Evolutionary conservation across 2,329 filamentous ascomycete species (phyloP).

Genomic region (Lachnellula willkommii): DNA sequence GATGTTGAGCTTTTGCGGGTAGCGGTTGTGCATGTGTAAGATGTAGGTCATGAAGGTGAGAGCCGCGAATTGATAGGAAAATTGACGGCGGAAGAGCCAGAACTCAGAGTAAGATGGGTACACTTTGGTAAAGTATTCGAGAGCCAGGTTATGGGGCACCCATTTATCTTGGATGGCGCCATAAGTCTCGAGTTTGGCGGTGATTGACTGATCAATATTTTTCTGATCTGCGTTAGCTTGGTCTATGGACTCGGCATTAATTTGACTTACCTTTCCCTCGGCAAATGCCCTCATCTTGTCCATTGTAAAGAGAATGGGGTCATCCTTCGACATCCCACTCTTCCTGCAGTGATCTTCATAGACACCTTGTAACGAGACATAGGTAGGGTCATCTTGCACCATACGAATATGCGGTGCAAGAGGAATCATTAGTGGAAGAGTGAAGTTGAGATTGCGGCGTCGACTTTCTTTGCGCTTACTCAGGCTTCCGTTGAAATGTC

Average conservation of each 20-base stretch:
- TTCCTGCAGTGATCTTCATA: constrained; percentile 95
- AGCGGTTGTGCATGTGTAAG: constrained; percentile 93
- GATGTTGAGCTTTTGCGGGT: constrained; percentile 93
- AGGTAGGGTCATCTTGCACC: constrained; percentile 91
- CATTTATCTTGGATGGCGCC: constrained; percentile 90
- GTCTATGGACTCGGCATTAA: not conserved
- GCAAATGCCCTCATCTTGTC: constrained; percentile 79
- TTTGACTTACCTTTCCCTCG: constrained; percentile 44
- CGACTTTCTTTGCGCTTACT: constrained; percentile 91
- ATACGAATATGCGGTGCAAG: constrained; percentile 91
- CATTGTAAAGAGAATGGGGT: constrained; percentile 91
- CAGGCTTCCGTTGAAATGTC: constrained; percentile 91
- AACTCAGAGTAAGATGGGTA: constrained; percentile 91
- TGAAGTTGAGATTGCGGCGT: constrained; percentile 90
- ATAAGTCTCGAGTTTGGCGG: constrained; percentile 84
- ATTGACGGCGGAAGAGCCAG: constrained; percentile 97
- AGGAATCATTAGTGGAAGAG: constrained; percentile 90
- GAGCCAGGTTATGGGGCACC: constrained; percentile 74
- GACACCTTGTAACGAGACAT: constrained; percentile 88
- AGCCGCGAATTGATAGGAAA: constrained; percentile 90
- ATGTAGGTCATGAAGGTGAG: constrained; percentile 99
- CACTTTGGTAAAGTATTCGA: constrained; percentile 83
- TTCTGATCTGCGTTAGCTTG: constrained; percentile 46
- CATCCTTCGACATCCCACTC: constrained; percentile 84
- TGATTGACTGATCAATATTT: constrained; percentile 62